Percentiles rank a stretch among this genome's conserved stretches.
phyloP scores from a whole-genome alignment of 441 rosid species.

The Erysimum cheiri region DNA sequence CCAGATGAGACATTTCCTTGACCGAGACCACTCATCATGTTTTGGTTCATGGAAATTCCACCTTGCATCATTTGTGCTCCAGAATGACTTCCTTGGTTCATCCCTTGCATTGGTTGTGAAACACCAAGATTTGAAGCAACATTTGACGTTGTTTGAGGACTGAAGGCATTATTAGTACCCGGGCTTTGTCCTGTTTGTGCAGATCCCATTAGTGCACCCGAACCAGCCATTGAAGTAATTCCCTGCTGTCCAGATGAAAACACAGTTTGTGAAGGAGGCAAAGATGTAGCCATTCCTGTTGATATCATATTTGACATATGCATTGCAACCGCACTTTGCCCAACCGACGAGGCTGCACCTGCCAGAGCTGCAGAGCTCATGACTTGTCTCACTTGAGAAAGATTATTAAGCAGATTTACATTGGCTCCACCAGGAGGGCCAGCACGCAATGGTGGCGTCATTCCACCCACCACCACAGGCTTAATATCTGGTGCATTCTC shows the following conservation, averaged over 20 bases:
- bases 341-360: conserved; percentile 91
- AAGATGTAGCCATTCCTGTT: conserved; percentile 79
- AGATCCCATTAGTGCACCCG: conserved; percentile 72
- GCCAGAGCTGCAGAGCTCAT: conserved; percentile 87
- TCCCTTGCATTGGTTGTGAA: conserved; percentile 77
- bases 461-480: conserved; percentile 75
- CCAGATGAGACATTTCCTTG: conserved; percentile 72
- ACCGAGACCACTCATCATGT: conserved; percentile 73
- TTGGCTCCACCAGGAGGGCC: conserved; percentile 82
- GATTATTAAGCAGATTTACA: conserved; percentile 87
- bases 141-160: conserved; percentile 65
- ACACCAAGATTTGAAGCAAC: conserved; percentile 71
- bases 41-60: conserved; percentile 79
- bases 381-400: conserved; percentile 88
- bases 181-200: conserved; percentile 70
- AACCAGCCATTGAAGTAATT: conserved; percentile 63
- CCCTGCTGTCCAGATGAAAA: conserved; percentile 89
- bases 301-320: conserved; percentile 98
- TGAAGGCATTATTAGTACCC: conserved; percentile 60
- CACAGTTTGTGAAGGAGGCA: conserved; percentile 76
- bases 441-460: conserved; percentile 74
- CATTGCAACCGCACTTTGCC: conserved; percentile 88
- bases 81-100: conserved; percentile 86
- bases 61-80: conserved; percentile 83
- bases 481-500: conserved; percentile 78